Evolutionary conservation across 345 rosid species (phyloP).

Genomic region (Camelina laxa): DNA sequence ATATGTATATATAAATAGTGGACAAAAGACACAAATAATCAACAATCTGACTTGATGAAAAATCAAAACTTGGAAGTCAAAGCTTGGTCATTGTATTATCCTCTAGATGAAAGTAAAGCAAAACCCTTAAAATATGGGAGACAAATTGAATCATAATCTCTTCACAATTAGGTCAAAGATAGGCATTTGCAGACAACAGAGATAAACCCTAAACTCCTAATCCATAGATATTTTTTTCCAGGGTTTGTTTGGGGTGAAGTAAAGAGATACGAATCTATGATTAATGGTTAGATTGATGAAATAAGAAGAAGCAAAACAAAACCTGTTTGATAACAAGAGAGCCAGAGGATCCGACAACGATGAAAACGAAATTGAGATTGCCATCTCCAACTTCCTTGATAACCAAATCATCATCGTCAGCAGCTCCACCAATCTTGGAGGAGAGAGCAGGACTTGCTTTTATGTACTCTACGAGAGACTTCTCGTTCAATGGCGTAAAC

Average conservation of each 20-base stretch:
- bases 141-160: neutral
- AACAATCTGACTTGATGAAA: conserved; percentile 10
- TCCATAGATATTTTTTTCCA: neutral
- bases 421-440: conserved; percentile 51
- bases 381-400: conserved; percentile 98
- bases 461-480: conserved; percentile 75
- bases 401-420: conserved; percentile 57
- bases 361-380: conserved; percentile 88
- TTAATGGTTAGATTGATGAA: neutral
- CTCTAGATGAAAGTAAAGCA: conserved; percentile 6
- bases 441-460: conserved; percentile 75
- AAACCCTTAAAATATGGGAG: neutral
- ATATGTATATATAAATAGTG: neutral
- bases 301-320: neutral
- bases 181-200: conserved; percentile 4
- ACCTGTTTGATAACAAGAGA: conserved; percentile 95
- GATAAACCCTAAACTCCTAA: conserved; percentile 35
- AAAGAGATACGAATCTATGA: neutral
- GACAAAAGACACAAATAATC: neutral
- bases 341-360: conserved; percentile 63
- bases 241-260: neutral
- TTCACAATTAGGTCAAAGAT: conserved; percentile 18
- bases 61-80: conserved; percentile 18
- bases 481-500: conserved; percentile 74
- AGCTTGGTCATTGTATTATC: neutral